Percentiles rank a stretch among this genome's conserved stretches.
Conservation (phyloP, 768 basidiomycete genomes). For the Pisolithus orientalis region DNA sequence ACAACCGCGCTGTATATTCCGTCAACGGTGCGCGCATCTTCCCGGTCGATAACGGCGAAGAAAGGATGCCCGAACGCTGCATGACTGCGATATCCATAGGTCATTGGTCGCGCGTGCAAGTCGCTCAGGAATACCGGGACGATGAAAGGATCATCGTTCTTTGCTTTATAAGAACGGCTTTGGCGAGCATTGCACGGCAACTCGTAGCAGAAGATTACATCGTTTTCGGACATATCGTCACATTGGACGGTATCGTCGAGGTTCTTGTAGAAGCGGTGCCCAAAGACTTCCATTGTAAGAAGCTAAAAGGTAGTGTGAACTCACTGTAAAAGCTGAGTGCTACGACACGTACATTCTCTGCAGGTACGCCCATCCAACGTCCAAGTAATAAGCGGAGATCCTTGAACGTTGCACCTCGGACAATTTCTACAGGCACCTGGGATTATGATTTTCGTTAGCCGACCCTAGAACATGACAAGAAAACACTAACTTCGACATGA, state of each 20-base stretch:
- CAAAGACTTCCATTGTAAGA: conserved; percentile 79
- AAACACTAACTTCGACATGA: conserved; percentile 49
- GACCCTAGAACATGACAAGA: neutral
- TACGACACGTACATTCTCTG: conserved; percentile 59
- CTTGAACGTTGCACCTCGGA: conserved; percentile 72
- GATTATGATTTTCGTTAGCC: conserved; percentile 1
- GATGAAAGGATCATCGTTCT: conserved; percentile 64
- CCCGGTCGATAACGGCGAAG: conserved; percentile 50
- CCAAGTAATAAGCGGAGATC: conserved; percentile 75
- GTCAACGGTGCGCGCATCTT: conserved; percentile 48
- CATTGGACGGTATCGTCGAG: conserved; percentile 68
- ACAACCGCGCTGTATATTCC: conserved; percentile 66
- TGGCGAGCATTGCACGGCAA: conserved; percentile 70
- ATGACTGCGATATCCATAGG: conserved; percentile 23
- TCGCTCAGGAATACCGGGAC: conserved; percentile 72
- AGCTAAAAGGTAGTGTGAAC: conserved; percentile 44
- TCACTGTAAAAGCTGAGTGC: neutral
- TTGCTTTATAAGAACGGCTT: conserved; percentile 50
- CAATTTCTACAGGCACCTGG: conserved; percentile 70
- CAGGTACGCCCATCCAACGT: conserved; percentile 63
- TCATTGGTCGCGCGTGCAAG: conserved; percentile 23
- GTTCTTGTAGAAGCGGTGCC: conserved; percentile 75
- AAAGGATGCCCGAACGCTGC: conserved; percentile 67
- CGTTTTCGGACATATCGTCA: conserved; percentile 66
- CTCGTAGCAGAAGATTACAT: conserved; percentile 76